Conservation (phyloP, 225 moss, liverwort and hornwort genomes). For the Sphagnum contortum region DNA sequence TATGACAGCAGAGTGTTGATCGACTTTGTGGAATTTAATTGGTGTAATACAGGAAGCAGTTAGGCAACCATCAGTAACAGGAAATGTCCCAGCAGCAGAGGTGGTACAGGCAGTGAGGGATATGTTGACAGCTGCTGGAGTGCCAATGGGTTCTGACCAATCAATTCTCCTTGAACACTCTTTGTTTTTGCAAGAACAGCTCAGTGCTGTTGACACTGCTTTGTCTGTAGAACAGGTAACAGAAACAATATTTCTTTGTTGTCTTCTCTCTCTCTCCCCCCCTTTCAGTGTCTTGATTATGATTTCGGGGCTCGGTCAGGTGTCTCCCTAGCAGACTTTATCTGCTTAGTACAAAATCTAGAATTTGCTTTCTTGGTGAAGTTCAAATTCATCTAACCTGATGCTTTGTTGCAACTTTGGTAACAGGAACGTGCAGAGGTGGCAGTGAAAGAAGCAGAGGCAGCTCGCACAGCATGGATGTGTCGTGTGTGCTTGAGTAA, state of each 20-base stretch:
- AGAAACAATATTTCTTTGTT: not conserved
- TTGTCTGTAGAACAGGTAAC: slow-evolving; percentile 65
- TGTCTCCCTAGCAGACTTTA: too few species aligned
- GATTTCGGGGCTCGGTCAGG: too few species aligned
- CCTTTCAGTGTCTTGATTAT: too few species aligned
- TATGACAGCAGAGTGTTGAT: too few species aligned
- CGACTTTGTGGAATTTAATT: not conserved
- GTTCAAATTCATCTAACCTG: too few species aligned
- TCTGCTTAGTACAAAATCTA: too few species aligned
- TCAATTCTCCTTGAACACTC: slow-evolving; percentile 56
- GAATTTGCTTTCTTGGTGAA: too few species aligned
- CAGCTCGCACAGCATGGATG: slow-evolving; percentile 68
- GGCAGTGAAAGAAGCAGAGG: slow-evolving; percentile 70
- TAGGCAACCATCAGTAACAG: slow-evolving; percentile 7
- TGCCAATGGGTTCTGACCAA: slow-evolving; percentile 70
- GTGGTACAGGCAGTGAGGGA: slow-evolving; percentile 66
- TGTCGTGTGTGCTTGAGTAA: slow-evolving; percentile 74
- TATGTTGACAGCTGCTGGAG: slow-evolving; percentile 74
- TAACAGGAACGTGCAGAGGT: slow-evolving; percentile 61
- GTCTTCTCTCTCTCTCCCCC: not conserved
- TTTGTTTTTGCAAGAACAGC: slow-evolving; percentile 65
- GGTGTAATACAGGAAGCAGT: slow-evolving; percentile 21
- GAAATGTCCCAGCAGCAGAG: slow-evolving; percentile 61
- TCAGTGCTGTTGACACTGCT: slow-evolving; percentile 59
- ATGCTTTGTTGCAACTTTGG: too few species aligned